A percentile compares a stretch with the other conserved stretches of the same genome.
Evolutionary conservation across 257 asterid species (phyloP).

Genomic region (Forsythia viridissima): DNA sequence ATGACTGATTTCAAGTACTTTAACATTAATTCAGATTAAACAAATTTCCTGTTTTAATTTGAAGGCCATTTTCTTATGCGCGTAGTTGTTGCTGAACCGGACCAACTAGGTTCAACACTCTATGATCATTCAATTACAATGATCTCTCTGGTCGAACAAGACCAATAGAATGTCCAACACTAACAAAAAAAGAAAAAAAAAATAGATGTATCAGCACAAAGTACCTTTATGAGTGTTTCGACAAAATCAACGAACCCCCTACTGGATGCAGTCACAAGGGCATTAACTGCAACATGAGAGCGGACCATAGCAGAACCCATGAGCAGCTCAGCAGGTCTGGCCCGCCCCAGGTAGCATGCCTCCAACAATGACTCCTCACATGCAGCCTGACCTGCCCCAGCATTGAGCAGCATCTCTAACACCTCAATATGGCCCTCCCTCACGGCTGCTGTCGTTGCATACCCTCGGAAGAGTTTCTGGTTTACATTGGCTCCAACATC

Average conservation of each 20-base stretch:
- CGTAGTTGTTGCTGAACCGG: too few species aligned
- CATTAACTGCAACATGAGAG: constrained; percentile 67
- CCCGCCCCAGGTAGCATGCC: constrained; percentile 57
- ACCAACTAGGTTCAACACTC: neutral
- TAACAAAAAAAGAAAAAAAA: neutral
- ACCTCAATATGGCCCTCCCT: constrained; percentile 68
- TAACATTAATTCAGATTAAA: neutral
- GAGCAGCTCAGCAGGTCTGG: constrained; percentile 58
- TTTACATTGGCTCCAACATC: constrained; percentile 62
- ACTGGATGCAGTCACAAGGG: constrained; percentile 67
- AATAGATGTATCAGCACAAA: neutral
- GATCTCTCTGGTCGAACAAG: neutral
- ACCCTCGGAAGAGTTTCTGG: constrained; percentile 73
- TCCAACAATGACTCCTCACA: constrained; percentile 82
- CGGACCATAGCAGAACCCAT: constrained; percentile 69
- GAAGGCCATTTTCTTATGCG: neutral
- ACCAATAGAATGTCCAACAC: neutral
- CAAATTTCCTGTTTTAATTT: neutral
- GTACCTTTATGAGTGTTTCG: constrained; percentile 60
- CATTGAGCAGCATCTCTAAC: constrained; percentile 52
- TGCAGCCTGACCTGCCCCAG: constrained; percentile 67
- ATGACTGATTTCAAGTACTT: neutral
- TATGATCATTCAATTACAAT: neutral
- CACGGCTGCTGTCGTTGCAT: constrained; percentile 76
- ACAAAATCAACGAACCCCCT: constrained; percentile 62